Conservation (phyloP, 345 rosid species). For the Clarkia xantiana region DNA sequence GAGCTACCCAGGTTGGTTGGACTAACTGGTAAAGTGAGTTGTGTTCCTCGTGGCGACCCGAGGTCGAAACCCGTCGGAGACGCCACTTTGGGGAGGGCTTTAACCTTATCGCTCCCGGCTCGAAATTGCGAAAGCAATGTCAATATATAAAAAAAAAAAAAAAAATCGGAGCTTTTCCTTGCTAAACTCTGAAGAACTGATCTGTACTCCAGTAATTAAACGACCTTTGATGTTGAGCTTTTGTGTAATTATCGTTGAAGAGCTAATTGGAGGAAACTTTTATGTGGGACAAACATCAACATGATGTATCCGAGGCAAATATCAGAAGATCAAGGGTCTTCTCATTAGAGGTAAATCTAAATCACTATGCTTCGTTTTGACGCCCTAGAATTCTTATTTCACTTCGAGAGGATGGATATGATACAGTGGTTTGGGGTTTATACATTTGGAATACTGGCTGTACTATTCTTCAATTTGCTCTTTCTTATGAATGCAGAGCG, state of each 20-base stretch:
- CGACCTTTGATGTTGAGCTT: neutral
- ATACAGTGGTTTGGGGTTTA: neutral
- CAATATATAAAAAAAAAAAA: no score
- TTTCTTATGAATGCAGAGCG: no score
- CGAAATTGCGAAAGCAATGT: no score
- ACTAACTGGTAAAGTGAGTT: no score
- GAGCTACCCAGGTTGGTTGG: no score
- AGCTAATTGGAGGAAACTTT: neutral
- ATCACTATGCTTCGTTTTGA: neutral
- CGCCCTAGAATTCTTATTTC: conserved; percentile 13
- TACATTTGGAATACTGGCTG: no score
- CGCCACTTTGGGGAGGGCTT: no score
- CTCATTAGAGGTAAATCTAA: conserved; percentile 44
- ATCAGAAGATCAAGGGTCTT: conserved; percentile 69
- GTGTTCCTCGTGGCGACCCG: no score
- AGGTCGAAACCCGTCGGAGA: no score
- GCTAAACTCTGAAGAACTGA: neutral
- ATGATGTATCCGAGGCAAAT: conserved; percentile 74
- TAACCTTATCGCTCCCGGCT: no score
- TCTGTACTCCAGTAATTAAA: neutral
- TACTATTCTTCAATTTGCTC: no score
- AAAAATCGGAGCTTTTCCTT: conserved; percentile 3
- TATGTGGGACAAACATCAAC: conserved; percentile 14
- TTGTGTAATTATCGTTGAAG: neutral
- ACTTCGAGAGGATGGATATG: neutral